phyloP scores from a whole-genome alignment of 2,329 filamentous ascomycete genomes.

The Davidsoniella eucalypti region DNA sequence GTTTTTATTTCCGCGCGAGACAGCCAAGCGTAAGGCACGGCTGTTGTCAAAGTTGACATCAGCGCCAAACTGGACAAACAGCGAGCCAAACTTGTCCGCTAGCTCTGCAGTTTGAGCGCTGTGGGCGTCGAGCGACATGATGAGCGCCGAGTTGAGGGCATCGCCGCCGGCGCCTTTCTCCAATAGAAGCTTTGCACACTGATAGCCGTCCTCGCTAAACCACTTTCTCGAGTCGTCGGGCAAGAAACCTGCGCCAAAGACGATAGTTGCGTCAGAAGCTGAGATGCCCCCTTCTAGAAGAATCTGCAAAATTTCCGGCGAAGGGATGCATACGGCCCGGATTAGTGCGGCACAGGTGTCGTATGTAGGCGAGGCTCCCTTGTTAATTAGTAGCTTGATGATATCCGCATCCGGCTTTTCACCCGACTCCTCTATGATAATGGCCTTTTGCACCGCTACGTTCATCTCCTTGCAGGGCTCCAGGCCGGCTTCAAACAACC shows the following conservation, averaged over 20 bases:
- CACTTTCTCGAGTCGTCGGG: neutral
- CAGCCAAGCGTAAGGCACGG: constrained; percentile 4
- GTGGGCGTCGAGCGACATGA: neutral
- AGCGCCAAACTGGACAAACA: constrained; percentile 26
- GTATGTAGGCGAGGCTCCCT: constrained; percentile 6
- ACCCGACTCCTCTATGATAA: constrained; percentile 21
- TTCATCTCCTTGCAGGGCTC: constrained; percentile 32
- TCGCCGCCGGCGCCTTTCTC: constrained; percentile 26
- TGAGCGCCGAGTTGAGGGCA: neutral
- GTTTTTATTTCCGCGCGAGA: constrained; percentile 1
- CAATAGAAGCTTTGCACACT: constrained; percentile 29
- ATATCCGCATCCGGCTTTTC: constrained; percentile 4
- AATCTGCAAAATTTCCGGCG: neutral
- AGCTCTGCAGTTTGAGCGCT: neutral
- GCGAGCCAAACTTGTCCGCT: constrained; percentile 13
- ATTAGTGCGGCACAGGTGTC: constrained; percentile 3
- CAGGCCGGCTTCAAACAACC: constrained; percentile 36
- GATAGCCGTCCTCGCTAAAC: constrained; percentile 7
- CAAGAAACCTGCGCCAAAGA: constrained; percentile 1
- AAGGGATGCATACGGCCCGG: neutral
- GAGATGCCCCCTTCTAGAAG: neutral
- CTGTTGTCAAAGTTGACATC: constrained; percentile 32
- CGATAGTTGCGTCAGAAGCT: neutral
- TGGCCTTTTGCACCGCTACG: constrained; percentile 31
- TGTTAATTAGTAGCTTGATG: constrained; percentile 5